Conservation (phyloP, 2,329 filamentous ascomycete genomes). For the Neofusicoccum sp. region DNA sequence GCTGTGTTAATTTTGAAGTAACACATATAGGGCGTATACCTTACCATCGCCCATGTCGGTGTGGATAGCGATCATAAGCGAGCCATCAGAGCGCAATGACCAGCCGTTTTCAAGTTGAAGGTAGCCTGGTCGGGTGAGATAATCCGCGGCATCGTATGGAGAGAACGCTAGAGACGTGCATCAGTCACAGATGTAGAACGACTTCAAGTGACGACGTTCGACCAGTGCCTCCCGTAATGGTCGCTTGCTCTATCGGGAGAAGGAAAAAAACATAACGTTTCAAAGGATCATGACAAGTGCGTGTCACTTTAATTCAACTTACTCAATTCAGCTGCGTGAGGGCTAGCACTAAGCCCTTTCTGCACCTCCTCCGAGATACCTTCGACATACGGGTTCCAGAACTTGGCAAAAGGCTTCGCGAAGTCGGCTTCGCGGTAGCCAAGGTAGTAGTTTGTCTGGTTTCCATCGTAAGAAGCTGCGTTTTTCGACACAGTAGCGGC, state of each 20-base stretch:
- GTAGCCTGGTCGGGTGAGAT: not conserved
- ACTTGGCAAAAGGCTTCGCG: slow-evolving; percentile 1
- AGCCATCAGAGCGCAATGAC: not conserved
- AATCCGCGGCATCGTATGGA: not conserved
- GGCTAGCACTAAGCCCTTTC: not conserved
- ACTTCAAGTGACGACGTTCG: too few species aligned
- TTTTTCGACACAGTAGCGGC: not conserved
- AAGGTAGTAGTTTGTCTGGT: not conserved
- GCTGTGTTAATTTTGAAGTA: too few species aligned
- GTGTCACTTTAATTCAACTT: too few species aligned
- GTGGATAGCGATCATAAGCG: not conserved
- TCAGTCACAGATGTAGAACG: not conserved
- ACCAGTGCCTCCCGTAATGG: too few species aligned
- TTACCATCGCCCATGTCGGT: not conserved
- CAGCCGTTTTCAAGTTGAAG: slow-evolving; percentile 7
- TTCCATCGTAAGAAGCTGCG: not conserved
- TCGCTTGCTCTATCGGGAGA: too few species aligned
- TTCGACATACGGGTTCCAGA: not conserved
- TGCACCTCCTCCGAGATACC: not conserved
- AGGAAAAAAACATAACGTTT: too few species aligned
- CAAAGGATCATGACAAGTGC: too few species aligned
- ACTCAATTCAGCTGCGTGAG: not conserved
- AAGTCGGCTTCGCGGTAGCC: slow-evolving; percentile 10
- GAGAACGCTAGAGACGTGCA: not conserved
- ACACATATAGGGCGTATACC: too few species aligned